Evolutionary conservation across 495 filamentous ascomycete species (phyloP), one percentile per base, ranked within the genome.

Genomic region (Xylaria intraflava): DNA sequence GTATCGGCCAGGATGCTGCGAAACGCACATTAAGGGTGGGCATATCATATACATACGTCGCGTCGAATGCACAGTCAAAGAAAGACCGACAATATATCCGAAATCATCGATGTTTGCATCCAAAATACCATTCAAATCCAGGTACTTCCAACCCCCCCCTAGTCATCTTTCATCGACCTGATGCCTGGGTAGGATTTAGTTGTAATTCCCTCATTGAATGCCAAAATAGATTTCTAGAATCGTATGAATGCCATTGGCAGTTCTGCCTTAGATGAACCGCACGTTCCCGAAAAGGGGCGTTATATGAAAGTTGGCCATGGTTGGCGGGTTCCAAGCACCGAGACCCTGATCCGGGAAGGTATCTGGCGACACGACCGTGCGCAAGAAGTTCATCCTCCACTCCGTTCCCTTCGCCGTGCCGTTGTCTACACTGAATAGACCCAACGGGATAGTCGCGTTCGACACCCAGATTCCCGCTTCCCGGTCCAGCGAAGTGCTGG

Each of bases 351-450:
- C 57, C 4, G 66, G 66, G 49, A 49, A 69, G 7, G 57, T 69
- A 1, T 65, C 64, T 1, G 62, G 60, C 16, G 61, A 51, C 9
- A 64, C 62, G 12, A 69, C 45, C 0, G 62, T 67, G 23, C 66
- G 62, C 55, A 69, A 62, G 35, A 69, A 69, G 44, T 69, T 67
- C 64, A 67, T 67, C 36, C 66, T 51, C 66, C 66, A 69, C 14
- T 46, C 3, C 1, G 66, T 69, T 2, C 64, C 64, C 47, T 52
- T 40, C n/a, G 66, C 64, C 43, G 58, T 19, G 20, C 66, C 64
- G 16, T 51, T 35, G 31, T 69, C 64, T 24, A 69, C 64, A 40
- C 65, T 67, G 62, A 69, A 69, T 17, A 69, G 59, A 17, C 60
- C 62, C 16, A 69, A 53, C 9, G 66, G 66, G 22, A 69, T 54